Conservation (phyloP, 2,329 filamentous ascomycete genomes). For the Fusarium sulawesiense region DNA sequence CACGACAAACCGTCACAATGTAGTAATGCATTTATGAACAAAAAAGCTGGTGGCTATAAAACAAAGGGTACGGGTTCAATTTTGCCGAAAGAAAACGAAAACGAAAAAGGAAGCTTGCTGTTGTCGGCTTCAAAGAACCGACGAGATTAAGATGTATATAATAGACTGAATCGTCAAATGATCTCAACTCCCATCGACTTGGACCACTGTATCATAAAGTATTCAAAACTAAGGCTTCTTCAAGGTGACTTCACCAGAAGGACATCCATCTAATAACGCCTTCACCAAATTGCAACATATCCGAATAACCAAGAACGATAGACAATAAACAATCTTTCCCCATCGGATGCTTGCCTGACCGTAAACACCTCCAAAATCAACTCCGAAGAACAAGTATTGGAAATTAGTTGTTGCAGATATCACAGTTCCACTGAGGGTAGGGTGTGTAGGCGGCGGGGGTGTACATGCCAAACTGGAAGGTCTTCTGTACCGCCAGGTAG, state of each 20-base stretch:
- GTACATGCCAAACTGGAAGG: conserved; percentile 70
- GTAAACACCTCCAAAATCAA: conserved; percentile 22
- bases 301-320: conserved; percentile 22
- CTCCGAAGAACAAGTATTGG: conserved; percentile 47
- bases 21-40: not conserved
- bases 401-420: conserved; percentile 65
- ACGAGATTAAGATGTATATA: conserved; percentile 44
- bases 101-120: not conserved
- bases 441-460: conserved; percentile 62
- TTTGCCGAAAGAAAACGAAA: conserved; percentile 6
- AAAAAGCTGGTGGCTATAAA: not conserved
- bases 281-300: conserved; percentile 31
- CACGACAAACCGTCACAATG: not conserved
- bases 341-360: conserved; percentile 42
- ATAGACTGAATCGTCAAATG: conserved; percentile 39
- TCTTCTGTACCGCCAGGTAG: conserved; percentile 62
- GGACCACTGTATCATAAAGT: conserved; percentile 41
- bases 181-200: conserved; percentile 25
- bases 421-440: conserved; percentile 65
- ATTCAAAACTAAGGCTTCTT: conserved; percentile 30
- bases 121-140: conserved; percentile 17
- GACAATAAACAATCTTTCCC: conserved; percentile 25
- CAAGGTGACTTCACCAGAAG: conserved; percentile 26
- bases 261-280: conserved; percentile 38
- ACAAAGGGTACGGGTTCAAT: not conserved